These are phyloP conservation scores for Yamadazyma kitorensis DNA, from an alignment of 805 yeast genomes.

Conservation along the genomic window DNA sequence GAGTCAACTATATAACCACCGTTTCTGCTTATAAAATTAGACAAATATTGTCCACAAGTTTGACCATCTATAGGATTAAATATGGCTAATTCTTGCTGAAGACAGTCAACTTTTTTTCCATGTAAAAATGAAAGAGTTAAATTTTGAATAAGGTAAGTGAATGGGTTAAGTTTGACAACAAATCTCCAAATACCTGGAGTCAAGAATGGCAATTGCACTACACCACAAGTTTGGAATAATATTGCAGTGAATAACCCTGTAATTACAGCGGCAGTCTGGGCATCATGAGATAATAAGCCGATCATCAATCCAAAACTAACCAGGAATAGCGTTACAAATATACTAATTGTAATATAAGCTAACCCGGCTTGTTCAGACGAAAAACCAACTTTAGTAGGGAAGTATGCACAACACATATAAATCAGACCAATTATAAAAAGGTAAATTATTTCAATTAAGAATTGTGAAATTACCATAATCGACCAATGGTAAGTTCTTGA, in stretches of 20 bases:
- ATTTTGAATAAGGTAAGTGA: conserved; percentile 64
- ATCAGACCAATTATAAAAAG: conserved; percentile 41
- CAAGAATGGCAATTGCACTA: conserved; percentile 23
- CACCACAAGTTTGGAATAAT: conserved; percentile 32
- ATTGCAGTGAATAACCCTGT: conserved; percentile 23
- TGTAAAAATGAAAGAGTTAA: conserved; percentile 46
- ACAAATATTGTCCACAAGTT: conserved; percentile 62
- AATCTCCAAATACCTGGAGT: conserved; percentile 49
- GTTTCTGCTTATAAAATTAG: conserved; percentile 33
- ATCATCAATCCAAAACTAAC: conserved; percentile 25
- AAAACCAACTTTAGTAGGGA: conserved; percentile 45
- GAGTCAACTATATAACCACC: conserved; percentile 62
- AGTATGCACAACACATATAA: conserved; percentile 47
- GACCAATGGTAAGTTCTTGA: conserved; percentile 42
- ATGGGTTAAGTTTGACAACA: conserved; percentile 67
- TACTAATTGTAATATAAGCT: conserved; percentile 24
- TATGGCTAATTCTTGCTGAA: conserved; percentile 23
- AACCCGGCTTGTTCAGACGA: conserved; percentile 50
- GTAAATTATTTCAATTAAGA: conserved; percentile 45
- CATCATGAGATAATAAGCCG: conserved; percentile 21
- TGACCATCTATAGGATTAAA: conserved; percentile 48
- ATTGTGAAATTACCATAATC: conserved; percentile 35
- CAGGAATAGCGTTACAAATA: conserved; percentile 22
- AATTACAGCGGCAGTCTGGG: conserved; percentile 25
- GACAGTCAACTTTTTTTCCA: conserved; percentile 44